phyloP scores from a whole-genome alignment of 139 green algal genomes.

The Gonium pectorale region DNA sequence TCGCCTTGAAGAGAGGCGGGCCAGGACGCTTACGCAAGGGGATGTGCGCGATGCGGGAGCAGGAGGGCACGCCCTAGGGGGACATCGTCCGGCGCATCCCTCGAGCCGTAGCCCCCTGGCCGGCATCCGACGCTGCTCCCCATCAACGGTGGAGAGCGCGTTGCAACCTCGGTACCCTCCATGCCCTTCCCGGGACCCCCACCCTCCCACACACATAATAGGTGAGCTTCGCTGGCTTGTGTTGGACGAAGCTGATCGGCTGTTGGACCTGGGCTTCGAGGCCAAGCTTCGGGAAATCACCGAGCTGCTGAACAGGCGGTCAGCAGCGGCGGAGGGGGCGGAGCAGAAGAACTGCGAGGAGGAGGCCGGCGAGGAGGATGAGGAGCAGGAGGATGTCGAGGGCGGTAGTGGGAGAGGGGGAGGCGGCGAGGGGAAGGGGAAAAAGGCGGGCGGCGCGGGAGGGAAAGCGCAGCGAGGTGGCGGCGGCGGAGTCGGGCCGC shows the following conservation, averaged over 20 bases:
- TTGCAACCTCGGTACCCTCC: background rate
- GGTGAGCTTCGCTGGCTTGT: constrained; percentile 86
- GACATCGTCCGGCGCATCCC: too few relatives aligned
- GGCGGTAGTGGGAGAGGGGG: background rate
- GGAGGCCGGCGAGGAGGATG: background rate
- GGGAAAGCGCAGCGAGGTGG: background rate
- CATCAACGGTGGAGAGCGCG: background rate
- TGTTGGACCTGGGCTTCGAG: constrained; percentile 96
- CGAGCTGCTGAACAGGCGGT: constrained; percentile 48
- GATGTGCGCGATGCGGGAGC: too few relatives aligned
- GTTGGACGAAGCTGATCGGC: constrained; percentile 92
- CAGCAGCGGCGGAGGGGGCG: background rate
- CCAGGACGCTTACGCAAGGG: too few relatives aligned
- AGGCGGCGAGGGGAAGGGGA: background rate
- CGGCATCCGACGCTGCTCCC: too few relatives aligned
- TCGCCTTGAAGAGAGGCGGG: too few relatives aligned
- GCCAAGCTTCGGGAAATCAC: constrained; percentile 82
- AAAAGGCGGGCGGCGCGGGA: background rate
- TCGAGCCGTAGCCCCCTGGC: too few relatives aligned
- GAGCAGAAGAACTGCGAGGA: background rate
- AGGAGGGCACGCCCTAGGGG: too few relatives aligned
- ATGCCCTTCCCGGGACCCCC: background rate
- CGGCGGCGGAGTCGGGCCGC: background rate
- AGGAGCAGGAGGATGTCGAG: background rate
- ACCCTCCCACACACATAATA: constrained; percentile 21